Conservation (phyloP, 208 protist genomes). For the Wallacemonas sp. region DNA sequence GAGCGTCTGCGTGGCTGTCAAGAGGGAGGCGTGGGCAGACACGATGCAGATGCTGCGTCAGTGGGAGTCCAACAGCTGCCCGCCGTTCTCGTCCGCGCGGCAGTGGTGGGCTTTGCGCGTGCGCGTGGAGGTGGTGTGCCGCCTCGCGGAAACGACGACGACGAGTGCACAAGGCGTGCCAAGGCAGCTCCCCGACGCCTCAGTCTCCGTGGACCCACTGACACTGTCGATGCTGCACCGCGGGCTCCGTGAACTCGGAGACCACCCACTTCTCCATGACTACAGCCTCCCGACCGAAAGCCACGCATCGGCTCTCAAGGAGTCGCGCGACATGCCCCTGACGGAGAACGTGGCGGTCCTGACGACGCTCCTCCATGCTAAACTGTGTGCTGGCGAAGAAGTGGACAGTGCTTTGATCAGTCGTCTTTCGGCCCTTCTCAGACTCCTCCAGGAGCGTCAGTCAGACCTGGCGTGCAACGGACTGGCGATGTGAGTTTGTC, state of each 20-base stretch:
- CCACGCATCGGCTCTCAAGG: too few species aligned
- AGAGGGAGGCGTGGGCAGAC: not conserved
- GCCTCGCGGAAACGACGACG: not conserved
- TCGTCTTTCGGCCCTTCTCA: not conserved
- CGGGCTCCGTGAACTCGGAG: too few species aligned
- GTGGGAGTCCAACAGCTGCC: not conserved
- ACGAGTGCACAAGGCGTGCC: not conserved
- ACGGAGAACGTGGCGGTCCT: too few species aligned
- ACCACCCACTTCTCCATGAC: too few species aligned
- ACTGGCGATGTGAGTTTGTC: not conserved
- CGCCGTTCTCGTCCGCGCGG: not conserved
- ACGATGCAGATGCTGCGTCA: not conserved
- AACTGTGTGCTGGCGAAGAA: not conserved
- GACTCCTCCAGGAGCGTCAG: not conserved
- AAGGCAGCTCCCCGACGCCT: too few species aligned
- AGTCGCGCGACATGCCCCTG: too few species aligned
- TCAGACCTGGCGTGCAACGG: not conserved
- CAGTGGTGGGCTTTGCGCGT: not conserved
- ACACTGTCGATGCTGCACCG: too few species aligned
- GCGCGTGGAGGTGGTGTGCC: not conserved
- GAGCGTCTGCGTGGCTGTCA: not conserved
- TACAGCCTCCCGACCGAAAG: too few species aligned
- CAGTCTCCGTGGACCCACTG: too few species aligned
- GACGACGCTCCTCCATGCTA: not conserved
- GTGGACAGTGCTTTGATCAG: not conserved